These are phyloP conservation scores for Annulohypoxylon nitens DNA, from an alignment of 495 filamentous ascomycete genomes.

Conservation along the genomic window DNA sequence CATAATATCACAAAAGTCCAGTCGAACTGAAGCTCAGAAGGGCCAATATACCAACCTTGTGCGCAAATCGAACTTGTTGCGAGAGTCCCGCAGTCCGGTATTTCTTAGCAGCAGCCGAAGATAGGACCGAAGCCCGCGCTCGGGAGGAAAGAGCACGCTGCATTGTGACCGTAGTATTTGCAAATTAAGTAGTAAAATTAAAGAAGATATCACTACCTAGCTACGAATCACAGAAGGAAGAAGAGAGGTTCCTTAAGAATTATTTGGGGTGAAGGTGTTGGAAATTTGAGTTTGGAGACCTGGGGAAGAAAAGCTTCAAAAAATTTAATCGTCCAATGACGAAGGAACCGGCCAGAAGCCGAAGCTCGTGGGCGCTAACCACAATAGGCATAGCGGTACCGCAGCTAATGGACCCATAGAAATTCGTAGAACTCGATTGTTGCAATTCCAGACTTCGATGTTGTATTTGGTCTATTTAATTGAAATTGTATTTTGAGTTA, in stretches of 20 bases:
- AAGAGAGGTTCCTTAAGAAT: conserved; percentile 23
- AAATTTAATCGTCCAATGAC: conserved; percentile 49
- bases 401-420: conserved; percentile 34
- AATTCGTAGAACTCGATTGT: conserved; percentile 50
- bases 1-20: conserved; percentile 15
- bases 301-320: conserved; percentile 53
- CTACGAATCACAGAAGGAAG: conserved; percentile 21
- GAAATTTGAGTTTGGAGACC: conserved; percentile 37
- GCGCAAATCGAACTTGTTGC: conserved; percentile 91
- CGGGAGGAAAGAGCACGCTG: conserved; percentile 78
- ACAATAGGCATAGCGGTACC: conserved; percentile 28
- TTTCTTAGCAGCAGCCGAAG: conserved; percentile 66
- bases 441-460: conserved; percentile 32
- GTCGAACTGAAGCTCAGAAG: conserved; percentile 19
- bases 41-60: conserved; percentile 77
- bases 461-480: conserved; percentile 11
- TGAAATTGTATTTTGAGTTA: not conserved
- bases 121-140: conserved; percentile 76
- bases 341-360: conserved; percentile 44
- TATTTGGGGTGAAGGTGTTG: conserved; percentile 30
- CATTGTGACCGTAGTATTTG: conserved; percentile 64
- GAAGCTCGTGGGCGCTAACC: conserved; percentile 45
- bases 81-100: conserved; percentile 67
- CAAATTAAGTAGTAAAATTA: conserved; percentile 45
- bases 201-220: conserved; percentile 46